Conservation (phyloP, 768 basidiomycete species). For the Amanita polypyramis region DNA sequence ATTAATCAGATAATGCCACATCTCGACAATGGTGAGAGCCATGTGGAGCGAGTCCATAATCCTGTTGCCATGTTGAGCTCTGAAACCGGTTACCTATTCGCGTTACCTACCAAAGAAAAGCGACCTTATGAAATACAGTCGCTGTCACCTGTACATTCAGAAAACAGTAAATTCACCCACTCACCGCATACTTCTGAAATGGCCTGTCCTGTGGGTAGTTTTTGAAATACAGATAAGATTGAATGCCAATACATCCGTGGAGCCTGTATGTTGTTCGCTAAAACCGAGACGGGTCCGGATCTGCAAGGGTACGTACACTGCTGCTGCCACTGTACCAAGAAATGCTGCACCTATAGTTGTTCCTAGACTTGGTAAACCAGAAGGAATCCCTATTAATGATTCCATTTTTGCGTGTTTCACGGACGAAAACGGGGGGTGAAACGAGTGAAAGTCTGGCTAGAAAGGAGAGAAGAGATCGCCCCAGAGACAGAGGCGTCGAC, state of each 20-base stretch:
- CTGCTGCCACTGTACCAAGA: conserved; percentile 6
- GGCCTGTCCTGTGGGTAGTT: background rate
- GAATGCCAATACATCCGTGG: background rate
- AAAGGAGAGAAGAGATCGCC: too few relatives aligned
- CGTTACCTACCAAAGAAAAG: background rate
- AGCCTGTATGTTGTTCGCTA: background rate
- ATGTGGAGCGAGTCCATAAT: background rate
- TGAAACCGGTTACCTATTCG: background rate
- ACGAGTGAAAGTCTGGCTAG: too few relatives aligned
- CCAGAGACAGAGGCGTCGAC: too few relatives aligned
- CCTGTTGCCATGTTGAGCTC: background rate
- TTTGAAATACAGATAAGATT: background rate
- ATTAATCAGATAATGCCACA: background rate
- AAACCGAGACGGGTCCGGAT: background rate
- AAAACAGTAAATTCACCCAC: background rate
- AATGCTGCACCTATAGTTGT: conserved; percentile 7
- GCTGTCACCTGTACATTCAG: background rate
- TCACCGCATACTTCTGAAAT: background rate
- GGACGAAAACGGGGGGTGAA: too few relatives aligned
- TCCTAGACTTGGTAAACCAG: background rate
- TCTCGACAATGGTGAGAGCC: background rate
- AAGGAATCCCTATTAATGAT: background rate
- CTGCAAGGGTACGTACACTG: conserved; percentile 1
- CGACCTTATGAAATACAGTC: background rate
- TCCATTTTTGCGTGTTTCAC: background rate